A percentile compares a stretch with the other conserved stretches of the same genome.
phyloP scores from a whole-genome alignment of 345 rosid species.

The Camelina neglecta region DNA sequence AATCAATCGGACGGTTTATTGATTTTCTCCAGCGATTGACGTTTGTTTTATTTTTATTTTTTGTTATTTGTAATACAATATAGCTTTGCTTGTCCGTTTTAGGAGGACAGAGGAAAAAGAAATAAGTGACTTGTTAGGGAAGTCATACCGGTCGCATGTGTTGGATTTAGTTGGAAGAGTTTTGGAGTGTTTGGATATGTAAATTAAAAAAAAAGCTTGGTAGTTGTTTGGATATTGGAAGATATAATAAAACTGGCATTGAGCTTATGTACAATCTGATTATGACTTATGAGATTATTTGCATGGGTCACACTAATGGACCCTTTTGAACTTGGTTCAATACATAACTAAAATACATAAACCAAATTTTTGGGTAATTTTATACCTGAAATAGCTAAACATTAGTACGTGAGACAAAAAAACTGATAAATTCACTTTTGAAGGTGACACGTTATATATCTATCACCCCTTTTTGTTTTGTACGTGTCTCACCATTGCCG shows the following conservation, averaged over 20 bases:
- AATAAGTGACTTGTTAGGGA: conserved; percentile 48
- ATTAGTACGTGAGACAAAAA: conserved; percentile 30
- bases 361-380: background rate
- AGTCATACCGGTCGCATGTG: conserved; percentile 52
- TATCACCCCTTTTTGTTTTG: conserved; percentile 9
- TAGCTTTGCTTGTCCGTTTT: conserved; percentile 41
- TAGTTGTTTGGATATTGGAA: background rate
- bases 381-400: conserved; percentile 29
- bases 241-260: background rate
- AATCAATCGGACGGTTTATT: conserved; percentile 28
- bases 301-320: background rate
- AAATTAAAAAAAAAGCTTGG: background rate
- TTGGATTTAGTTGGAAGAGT: conserved; percentile 35
- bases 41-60: conserved; percentile 18
- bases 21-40: conserved; percentile 26
- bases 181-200: conserved; percentile 32
- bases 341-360: background rate
- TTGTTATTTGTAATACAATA: background rate
- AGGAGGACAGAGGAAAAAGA: conserved; percentile 31
- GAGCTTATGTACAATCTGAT: background rate
- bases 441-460: conserved; percentile 22
- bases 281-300: background rate
- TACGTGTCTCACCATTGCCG: background rate
- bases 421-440: background rate
- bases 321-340: conserved; percentile 17